Conservation (phyloP, 2,329 filamentous ascomycete genomes). For the Paecilomyces dactylethromorphus region DNA sequence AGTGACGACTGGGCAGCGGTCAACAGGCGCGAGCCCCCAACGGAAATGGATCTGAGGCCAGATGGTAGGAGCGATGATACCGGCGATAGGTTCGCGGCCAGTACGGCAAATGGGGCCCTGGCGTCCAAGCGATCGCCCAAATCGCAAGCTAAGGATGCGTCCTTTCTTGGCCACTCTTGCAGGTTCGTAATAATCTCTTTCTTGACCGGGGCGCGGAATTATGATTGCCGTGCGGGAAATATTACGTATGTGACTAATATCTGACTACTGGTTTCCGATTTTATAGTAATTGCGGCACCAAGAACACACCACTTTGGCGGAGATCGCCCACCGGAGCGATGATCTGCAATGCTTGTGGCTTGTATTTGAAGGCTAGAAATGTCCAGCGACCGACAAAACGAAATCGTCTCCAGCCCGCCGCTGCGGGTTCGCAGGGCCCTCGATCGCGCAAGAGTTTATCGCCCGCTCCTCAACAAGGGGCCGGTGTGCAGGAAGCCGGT, state of each 20-base stretch:
- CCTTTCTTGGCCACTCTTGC: constrained; percentile 36
- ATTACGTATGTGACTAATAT: not conserved
- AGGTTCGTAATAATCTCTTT: constrained; percentile 21
- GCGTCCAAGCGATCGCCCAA: constrained; percentile 26
- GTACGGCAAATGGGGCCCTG: constrained; percentile 7
- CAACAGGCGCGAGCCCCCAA: constrained; percentile 10
- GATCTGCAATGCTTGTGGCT: constrained; percentile 94
- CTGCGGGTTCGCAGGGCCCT: constrained; percentile 15
- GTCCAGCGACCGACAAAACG: constrained; percentile 83
- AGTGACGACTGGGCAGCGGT: constrained; percentile 10
- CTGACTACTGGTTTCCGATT: too few relatives aligned
- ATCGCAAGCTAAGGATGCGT: constrained; percentile 26
- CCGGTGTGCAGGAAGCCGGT: constrained; percentile 23
- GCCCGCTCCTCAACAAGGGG: constrained; percentile 30
- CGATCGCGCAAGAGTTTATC: constrained; percentile 15
- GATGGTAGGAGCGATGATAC: constrained; percentile 13
- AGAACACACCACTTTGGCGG: constrained; percentile 88
- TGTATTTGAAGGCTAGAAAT: constrained; percentile 92
- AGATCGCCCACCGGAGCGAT: constrained; percentile 87
- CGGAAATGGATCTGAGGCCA: constrained; percentile 8
- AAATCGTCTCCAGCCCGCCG: constrained; percentile 54
- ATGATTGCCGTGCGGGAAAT: not conserved
- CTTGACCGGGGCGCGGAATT: not conserved
- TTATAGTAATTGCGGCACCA: constrained; percentile 85
- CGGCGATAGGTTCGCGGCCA: constrained; percentile 4